phyloP scores from a whole-genome alignment of 176 grass and related monocot species.

The Ensete ventricosum region DNA sequence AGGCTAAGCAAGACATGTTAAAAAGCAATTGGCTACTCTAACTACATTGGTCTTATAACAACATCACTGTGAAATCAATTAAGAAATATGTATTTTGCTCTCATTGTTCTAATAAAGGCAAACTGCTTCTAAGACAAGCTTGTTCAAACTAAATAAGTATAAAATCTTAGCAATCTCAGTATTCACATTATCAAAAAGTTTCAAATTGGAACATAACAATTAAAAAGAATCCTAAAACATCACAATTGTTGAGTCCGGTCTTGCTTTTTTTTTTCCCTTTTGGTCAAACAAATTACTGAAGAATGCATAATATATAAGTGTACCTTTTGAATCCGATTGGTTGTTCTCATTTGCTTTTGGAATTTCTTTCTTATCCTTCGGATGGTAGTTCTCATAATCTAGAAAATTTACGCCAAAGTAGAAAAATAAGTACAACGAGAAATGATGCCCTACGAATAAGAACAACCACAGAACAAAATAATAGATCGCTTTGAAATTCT shows the following conservation, averaged over 20 bases:
- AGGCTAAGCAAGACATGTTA: background rate
- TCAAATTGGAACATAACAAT: no score
- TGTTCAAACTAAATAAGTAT: background rate
- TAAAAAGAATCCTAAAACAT: no score
- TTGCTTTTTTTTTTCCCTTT: no score
- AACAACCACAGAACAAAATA: background rate
- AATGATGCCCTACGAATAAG: background rate
- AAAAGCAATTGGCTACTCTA: background rate
- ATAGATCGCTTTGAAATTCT: background rate
- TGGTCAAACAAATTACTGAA: background rate
- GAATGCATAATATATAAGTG: background rate
- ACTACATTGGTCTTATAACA: background rate
- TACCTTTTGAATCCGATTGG: slow-evolving; percentile 66
- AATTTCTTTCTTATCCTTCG: slow-evolving; percentile 72
- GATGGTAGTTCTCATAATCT: slow-evolving; percentile 94
- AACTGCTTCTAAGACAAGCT: no score
- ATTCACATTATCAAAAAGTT: no score
- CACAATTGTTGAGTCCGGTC: no score
- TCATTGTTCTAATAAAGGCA: no score
- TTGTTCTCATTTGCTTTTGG: slow-evolving; percentile 46
- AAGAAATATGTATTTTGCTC: no score
- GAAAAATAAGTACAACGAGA: background rate
- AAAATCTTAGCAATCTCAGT: background rate
- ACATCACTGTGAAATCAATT: no score
- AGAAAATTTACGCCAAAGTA: slow-evolving; percentile 19